Base-by-base conservation (phyloP, 805 yeast genomes). In the Huiozyma sinensis region DNA sequence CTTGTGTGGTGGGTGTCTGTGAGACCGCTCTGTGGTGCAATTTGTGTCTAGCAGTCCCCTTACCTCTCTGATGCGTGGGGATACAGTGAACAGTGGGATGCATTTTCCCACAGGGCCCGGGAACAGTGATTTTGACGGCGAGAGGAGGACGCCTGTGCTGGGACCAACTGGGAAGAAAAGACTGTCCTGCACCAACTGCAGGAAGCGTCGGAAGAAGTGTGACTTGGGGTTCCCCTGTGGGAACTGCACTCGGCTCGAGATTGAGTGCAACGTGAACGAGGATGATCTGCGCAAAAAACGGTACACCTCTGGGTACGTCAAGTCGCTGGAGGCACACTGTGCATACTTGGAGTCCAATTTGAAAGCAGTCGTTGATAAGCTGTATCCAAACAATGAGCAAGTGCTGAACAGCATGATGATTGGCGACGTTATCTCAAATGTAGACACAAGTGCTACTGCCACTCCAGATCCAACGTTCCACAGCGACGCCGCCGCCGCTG, bases 271-370 rank as follows among this genome's bases (percentile, higher is more conserved):
- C 38, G 67, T 67, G 33, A 68, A 70, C 10, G 67, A 68, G 9
- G 67, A 65, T 47, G 81, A 75, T 51, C 60, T 73, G 64, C 61
- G 81, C 35, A 74, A 72, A 50, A 71, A 69, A 45, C 57, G 79
- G 39, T 75, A 76, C 4, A 65, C 73, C 0, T 71, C 70, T 7
- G 64, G 68, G 38, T 75, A 75, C 51, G 79, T 75, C n/a, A 66
- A 67, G 38, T 60, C 67, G 2, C 54, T 75, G 38, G 77, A 64
- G 44, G 46, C 50, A 1, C 65, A 61, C 38, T 51, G 61, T 32
- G 55, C 60, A 13, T 44, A 51, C 24, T 47, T 63, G 36, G 64
- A 65, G 42, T 47, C 50, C 4, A 54, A 54, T 41, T 42, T 64
- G 17, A 49, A 49, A 40, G 51, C 48, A 6, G 38, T 61, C 2